Evolutionary conservation across 768 basidiomycete genomes (phyloP), one percentile per base, ranked within the genome.

Genomic region (Royoungia palumana): DNA sequence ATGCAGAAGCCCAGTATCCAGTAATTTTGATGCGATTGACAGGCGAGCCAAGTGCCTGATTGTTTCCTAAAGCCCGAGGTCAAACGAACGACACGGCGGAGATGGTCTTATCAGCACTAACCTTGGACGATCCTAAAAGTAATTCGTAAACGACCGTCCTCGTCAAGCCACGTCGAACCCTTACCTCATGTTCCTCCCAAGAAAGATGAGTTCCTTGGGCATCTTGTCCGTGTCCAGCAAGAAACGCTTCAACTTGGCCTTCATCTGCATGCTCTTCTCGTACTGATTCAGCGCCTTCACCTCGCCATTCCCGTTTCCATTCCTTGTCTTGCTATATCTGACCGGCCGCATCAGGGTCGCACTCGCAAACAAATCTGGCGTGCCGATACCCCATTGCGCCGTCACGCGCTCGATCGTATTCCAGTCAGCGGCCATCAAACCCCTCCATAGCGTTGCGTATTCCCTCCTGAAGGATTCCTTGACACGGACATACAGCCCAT

Each of bases 21-120:
- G 87, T 90, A 46, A 94, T 87, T 66, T 91, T 93, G 70, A 96
- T 85, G 17, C 92, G 81, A 61, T 94, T 94, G 1, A 92, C 87
- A 0, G 92, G 92, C 3, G 88, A 88, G 13, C 89, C 87, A 32
- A 94, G 80, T 2, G 78, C 71, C 65, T 93, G 88, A 58, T 92
- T 92, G 66, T 91, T 91, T 16, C 85, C 77, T 84, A 13, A 0
- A 2, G 30, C 6, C 10, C 53, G 27, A 12, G 8, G 19, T 48
- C 27, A 40, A 32, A 12, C 27, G 35, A 45, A 21, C 20, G 10
- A 5, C 9, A 10, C 5, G 22, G 10, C 20, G 6, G 20, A 4
- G 27, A 43, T n/a, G n/a, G n/a, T n/a, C 6, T 7, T 4, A 32
- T 12, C 2, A 16, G 1, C n/a, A 49, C 51, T 11, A 7, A 62